phyloP scores from a whole-genome alignment of 2,329 filamentous ascomycete species.

The Xylaria sp. region DNA sequence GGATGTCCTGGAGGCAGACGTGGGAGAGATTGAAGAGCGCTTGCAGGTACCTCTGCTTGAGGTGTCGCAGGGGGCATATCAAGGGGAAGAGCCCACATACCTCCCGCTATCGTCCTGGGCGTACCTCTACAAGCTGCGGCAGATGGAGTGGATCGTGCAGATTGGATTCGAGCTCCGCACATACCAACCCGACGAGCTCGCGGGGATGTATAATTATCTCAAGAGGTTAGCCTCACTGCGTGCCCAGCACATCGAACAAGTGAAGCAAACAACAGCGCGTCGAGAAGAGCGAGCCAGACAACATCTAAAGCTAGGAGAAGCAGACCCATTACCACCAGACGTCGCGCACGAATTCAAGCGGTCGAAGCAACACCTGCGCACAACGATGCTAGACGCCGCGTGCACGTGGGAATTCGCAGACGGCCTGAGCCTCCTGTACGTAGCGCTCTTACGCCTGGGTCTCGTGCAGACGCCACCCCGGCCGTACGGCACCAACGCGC shows the following conservation, averaged over 20 bases:
- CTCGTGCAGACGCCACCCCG: slow-evolving; percentile 57
- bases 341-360: slow-evolving; percentile 53
- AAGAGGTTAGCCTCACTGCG: slow-evolving; percentile 73
- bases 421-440: slow-evolving; percentile 67
- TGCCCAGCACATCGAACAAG: slow-evolving; percentile 72
- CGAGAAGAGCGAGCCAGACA: slow-evolving; percentile 17
- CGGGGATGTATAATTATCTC: slow-evolving; percentile 91
- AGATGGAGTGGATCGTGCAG: slow-evolving; percentile 87
- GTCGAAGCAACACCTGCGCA: slow-evolving; percentile 61
- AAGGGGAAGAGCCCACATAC: slow-evolving; percentile 56
- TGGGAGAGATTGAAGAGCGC: slow-evolving; percentile 75
- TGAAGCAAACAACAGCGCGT: slow-evolving; percentile 63
- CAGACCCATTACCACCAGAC: slow-evolving; percentile 33
- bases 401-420: slow-evolving; percentile 64
- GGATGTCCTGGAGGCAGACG: slow-evolving; percentile 82
- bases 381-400: slow-evolving; percentile 68
- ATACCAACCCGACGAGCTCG: slow-evolving; percentile 84
- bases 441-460: slow-evolving; percentile 63
- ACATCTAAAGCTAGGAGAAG: slow-evolving; percentile 6
- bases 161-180: slow-evolving; percentile 93
- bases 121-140: slow-evolving; percentile 85
- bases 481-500: slow-evolving; percentile 69
- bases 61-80: slow-evolving; percentile 55
- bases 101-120: slow-evolving; percentile 87
- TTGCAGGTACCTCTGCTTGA: slow-evolving; percentile 68